A percentile compares a stretch with the other conserved stretches of the same genome.
Evolutionary conservation across 768 basidiomycete genomes (phyloP).

Genomic region (Flagelloscypha sp.): DNA sequence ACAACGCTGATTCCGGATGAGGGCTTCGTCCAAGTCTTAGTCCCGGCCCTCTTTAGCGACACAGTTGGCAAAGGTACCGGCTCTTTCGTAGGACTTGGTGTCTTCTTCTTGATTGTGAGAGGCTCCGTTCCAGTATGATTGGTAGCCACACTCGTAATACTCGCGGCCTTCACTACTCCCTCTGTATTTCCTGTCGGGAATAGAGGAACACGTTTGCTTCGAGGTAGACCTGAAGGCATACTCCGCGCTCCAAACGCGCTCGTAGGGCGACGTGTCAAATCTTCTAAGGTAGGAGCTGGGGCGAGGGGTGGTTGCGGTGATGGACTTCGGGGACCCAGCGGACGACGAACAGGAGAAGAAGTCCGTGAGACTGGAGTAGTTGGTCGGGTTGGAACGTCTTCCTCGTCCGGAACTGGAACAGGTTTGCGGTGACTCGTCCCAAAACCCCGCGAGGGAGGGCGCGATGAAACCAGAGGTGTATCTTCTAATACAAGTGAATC

Average conservation of each 20-base stretch:
- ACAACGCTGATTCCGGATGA: constrained; percentile 47
- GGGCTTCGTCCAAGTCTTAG: constrained; percentile 6
- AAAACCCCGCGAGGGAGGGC: constrained; percentile 50
- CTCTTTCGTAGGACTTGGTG: constrained; percentile 44
- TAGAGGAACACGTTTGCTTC: constrained; percentile 66
- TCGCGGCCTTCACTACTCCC: constrained; percentile 38
- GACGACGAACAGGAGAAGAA: constrained; percentile 50
- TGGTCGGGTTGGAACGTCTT: constrained; percentile 26
- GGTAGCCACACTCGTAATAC: constrained; percentile 19
- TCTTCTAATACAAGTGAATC: constrained; percentile 29
- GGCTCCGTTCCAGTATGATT: constrained; percentile 48
- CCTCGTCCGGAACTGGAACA: constrained; percentile 26
- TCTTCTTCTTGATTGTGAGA: constrained; percentile 80
- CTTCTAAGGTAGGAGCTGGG: too few species aligned
- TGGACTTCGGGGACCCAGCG: constrained; percentile 66
- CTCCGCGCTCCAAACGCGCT: too few species aligned
- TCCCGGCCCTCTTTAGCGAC: constrained; percentile 21
- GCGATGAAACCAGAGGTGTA: constrained; percentile 46
- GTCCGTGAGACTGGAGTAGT: constrained; percentile 39
- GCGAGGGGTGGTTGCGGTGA: constrained; percentile 52
- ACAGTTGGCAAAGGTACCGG: constrained; percentile 29
- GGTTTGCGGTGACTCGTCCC: constrained; percentile 36
- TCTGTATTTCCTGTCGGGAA: constrained; percentile 45
- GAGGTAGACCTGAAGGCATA: constrained; percentile 46
- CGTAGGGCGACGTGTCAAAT: too few species aligned